These are phyloP conservation scores for Dillenia suffruticosa DNA, from an alignment of 164 flowering plant genomes.

Conservation along the genomic window DNA sequence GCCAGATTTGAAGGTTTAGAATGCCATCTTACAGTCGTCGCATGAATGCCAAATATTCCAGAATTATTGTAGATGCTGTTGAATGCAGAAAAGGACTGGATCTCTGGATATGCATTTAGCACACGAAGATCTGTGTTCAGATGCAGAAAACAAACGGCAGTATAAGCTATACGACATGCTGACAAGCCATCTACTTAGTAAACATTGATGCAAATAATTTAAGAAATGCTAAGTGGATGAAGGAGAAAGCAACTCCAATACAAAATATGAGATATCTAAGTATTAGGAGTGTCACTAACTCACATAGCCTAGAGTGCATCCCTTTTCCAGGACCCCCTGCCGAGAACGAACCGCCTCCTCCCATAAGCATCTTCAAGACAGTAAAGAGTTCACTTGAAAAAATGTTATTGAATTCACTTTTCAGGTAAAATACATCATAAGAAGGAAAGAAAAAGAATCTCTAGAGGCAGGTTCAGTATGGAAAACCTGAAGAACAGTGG, in stretches of 20 bases:
- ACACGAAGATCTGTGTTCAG: slow-evolving; percentile 62
- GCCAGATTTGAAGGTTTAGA: neutral
- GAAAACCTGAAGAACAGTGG: slow-evolving; percentile 77
- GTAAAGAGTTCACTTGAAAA: too few relatives aligned
- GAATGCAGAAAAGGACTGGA: slow-evolving; percentile 80
- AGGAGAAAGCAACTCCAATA: neutral
- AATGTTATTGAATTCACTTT: neutral
- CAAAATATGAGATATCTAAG: neutral
- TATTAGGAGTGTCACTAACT: slow-evolving; percentile 21
- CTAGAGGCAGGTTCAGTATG: neutral
- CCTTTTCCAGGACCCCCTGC: slow-evolving; percentile 95
- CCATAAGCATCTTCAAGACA: slow-evolving; percentile 58
- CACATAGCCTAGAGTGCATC: slow-evolving; percentile 78
- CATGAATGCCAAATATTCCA: slow-evolving; percentile 84
- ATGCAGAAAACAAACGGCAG: neutral
- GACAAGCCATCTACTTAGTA: too few relatives aligned
- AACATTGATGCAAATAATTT: too few relatives aligned
- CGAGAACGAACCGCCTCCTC: slow-evolving; percentile 90
- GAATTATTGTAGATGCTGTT: slow-evolving; percentile 68
- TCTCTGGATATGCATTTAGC: slow-evolving; percentile 53
- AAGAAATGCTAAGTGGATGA: neutral
- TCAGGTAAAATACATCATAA: neutral
- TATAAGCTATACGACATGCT: too few relatives aligned
- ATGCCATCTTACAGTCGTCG: slow-evolving; percentile 58
- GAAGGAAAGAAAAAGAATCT: neutral